phyloP scores from a whole-genome alignment of 306 rosid genomes.

The Biancaea sappan region DNA sequence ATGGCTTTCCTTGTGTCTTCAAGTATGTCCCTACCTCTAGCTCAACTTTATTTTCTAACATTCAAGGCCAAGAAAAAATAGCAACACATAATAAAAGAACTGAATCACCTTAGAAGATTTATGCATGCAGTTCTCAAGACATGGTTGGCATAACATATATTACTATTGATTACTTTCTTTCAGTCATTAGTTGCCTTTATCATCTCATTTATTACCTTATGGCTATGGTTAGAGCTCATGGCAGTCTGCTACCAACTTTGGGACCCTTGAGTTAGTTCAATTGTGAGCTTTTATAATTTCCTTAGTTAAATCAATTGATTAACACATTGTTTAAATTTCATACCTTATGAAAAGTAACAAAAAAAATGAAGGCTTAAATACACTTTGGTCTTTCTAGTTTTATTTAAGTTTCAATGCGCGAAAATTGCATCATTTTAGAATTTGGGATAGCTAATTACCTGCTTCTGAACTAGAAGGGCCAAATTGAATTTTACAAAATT shows the following conservation, averaged over 20 bases:
- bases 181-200: conserved; percentile 85
- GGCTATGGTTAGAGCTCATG: conserved; percentile 86
- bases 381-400: background rate
- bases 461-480: background rate
- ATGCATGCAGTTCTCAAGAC: background rate
- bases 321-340: background rate
- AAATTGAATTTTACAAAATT: too few species aligned
- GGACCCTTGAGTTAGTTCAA: conserved; percentile 92
- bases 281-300: conserved; percentile 34
- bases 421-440: background rate
- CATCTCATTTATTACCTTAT: conserved; percentile 83
- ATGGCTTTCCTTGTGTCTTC: conserved; percentile 98
- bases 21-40: conserved; percentile 56
- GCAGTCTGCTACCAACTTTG: conserved; percentile 64
- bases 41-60: conserved; percentile 11
- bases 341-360: background rate
- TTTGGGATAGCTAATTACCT: background rate
- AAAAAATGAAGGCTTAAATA: too few species aligned
- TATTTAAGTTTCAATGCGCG: background rate
- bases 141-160: conserved; percentile 25
- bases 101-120: conserved; percentile 17
- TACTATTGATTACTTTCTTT: conserved; percentile 37
- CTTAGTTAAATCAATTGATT: conserved; percentile 24
- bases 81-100: conserved; percentile 4
- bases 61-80: background rate